phyloP scores from a whole-genome alignment of 2,329 filamentous ascomycete genomes.

The Aspergillus japonicus region DNA sequence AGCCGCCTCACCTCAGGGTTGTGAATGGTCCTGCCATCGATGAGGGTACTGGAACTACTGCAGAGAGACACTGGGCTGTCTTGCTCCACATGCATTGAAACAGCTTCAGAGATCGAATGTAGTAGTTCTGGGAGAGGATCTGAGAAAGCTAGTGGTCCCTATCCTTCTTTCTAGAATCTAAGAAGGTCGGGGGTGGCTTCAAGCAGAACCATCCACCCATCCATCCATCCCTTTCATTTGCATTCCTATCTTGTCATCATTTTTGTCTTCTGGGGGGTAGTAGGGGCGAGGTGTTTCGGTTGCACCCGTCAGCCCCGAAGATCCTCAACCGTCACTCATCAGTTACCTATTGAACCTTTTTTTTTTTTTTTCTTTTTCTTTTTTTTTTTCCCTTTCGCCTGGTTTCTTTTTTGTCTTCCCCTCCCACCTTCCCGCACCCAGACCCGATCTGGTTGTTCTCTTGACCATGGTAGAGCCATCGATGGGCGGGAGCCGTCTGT shows the following conservation, averaged over 20 bases:
- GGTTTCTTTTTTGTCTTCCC: conserved; percentile 12
- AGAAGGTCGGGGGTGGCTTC: conserved; percentile 1
- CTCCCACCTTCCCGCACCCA: conserved; percentile 20
- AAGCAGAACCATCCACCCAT: not conserved
- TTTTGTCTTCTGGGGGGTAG: not conserved
- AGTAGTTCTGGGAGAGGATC: no score
- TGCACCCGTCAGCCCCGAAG: conserved; percentile 10
- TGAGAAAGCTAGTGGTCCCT: not conserved
- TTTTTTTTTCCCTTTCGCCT: not conserved
- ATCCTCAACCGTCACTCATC: conserved; percentile 5
- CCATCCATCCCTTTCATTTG: conserved; percentile 6
- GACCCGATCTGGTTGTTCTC: conserved; percentile 15
- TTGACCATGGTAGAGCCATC: conserved; percentile 10
- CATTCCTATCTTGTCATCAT: conserved; percentile 3
- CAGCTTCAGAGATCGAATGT: not conserved
- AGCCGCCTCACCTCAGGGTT: conserved; percentile 11
- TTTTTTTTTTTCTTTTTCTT: not conserved
- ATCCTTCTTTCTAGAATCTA: not conserved
- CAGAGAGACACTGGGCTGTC: conserved; percentile 4
- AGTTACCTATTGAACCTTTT: no score
- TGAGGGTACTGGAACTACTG: conserved; percentile 10
- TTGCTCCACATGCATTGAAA: conserved; percentile 5
- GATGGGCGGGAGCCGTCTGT: conserved; percentile 17
- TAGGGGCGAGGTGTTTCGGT: not conserved
- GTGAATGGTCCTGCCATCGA: conserved; percentile 8